Conservation (phyloP, 169 alveolate genomes). For the Nephromyces sp. region DNA sequence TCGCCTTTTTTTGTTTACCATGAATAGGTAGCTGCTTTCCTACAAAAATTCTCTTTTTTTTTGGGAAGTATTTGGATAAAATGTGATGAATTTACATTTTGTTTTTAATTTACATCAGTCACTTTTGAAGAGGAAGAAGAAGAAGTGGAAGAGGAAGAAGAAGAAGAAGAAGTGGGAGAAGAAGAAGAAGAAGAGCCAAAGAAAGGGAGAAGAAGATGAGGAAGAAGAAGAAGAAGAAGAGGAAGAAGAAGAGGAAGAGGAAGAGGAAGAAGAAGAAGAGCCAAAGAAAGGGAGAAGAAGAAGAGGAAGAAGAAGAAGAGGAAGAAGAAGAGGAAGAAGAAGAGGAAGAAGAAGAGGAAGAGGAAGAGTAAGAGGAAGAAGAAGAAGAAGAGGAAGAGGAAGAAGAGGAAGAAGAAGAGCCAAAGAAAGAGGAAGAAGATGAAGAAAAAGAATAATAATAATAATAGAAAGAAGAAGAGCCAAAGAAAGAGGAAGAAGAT, state of each 20-base stretch:
- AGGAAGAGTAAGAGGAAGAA: background rate
- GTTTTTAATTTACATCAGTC: too few species aligned
- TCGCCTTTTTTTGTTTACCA: too few species aligned
- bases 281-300: background rate
- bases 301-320: background rate
- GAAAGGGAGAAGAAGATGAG: background rate
- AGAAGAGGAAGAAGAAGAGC: background rate
- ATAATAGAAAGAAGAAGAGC: background rate
- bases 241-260: constrained; percentile 1
- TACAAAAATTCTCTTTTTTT: too few species aligned
- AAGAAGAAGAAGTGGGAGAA: too few species aligned
- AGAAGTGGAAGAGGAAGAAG: background rate
- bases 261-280: background rate
- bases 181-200: background rate
- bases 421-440: background rate
- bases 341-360: background rate
- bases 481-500: background rate
- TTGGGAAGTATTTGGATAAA: too few species aligned
- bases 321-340: background rate
- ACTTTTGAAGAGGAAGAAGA: too few species aligned
- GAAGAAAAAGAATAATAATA: background rate
- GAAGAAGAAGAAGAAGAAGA: background rate
- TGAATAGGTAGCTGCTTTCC: too few species aligned
- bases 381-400: background rate
- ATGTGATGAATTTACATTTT: too few species aligned